A percentile compares a stretch with the other conserved stretches of the same genome.
Conservation (phyloP, 108 stramenopile genomes). For the Chaetoceros tenuissimus region DNA sequence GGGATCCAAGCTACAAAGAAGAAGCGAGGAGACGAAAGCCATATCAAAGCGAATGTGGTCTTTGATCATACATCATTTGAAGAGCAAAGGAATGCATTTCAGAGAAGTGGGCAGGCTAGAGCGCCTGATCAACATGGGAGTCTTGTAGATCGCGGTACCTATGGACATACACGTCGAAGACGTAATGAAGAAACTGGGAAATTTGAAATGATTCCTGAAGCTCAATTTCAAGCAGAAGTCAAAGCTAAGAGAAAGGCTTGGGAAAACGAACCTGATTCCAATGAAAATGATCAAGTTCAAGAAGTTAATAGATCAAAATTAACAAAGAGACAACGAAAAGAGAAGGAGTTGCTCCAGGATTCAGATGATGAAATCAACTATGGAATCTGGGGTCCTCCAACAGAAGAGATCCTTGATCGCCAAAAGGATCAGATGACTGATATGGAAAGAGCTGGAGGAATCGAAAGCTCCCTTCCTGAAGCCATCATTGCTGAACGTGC, state of each 20-base stretch:
- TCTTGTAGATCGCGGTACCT: slow-evolving; percentile 24
- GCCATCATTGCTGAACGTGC: slow-evolving; percentile 65
- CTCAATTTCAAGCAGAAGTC: neutral
- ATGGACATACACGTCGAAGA: slow-evolving; percentile 32
- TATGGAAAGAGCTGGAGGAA: slow-evolving; percentile 39
- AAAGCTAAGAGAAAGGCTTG: neutral
- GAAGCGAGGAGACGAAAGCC: slow-evolving; percentile 3
- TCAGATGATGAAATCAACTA: slow-evolving; percentile 69
- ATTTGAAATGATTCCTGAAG: slow-evolving; percentile 27
- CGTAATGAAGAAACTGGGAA: slow-evolving; percentile 29
- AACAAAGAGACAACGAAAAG: slow-evolving; percentile 17
- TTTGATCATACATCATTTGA: slow-evolving; percentile 51
- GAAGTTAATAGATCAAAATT: slow-evolving; percentile 16
- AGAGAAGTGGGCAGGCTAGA: slow-evolving; percentile 37
- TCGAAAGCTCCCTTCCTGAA: slow-evolving; percentile 39
- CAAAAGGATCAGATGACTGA: neutral
- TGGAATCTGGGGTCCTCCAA: slow-evolving; percentile 81
- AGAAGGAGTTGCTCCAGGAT: slow-evolving; percentile 56
- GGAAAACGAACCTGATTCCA: neutral
- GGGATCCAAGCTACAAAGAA: slow-evolving; percentile 6
- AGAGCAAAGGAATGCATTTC: slow-evolving; percentile 54
- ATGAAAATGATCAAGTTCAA: slow-evolving; percentile 18
- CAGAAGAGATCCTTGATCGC: slow-evolving; percentile 12
- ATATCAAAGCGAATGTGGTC: slow-evolving; percentile 34
- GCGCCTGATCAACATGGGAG: slow-evolving; percentile 18